Evolutionary conservation across 2,329 filamentous ascomycete species (phyloP), one percentile per base, ranked within the genome.

Genomic region (Coccinonectria pachysandricola): DNA sequence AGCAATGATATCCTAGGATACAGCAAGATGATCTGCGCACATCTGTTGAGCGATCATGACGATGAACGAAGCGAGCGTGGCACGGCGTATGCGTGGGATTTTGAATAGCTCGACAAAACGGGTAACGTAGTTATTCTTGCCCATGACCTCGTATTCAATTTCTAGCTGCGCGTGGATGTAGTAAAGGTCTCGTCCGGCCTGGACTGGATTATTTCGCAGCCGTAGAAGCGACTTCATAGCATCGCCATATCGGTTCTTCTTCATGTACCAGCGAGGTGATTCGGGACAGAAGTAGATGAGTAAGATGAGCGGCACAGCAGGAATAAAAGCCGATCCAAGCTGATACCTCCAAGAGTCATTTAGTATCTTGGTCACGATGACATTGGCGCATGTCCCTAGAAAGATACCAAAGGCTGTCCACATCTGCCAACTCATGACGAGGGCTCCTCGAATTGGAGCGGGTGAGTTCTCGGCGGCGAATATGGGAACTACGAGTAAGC

Each of bases 391-490:
- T 26, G 68, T 77, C 15, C 75, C 75, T 10, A 74, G 53, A 39
- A 73, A 65, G 36, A 75, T 75, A 23, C 71, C 71, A 43, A 75
- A 71, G 2, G 67, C 66, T 3, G 66, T 75, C 71, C 74, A 79
- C 52, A 79, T 59, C 54, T 87, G 58, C 81, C 82, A 88, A 36
- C 75, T 76, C 81, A 88, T 88, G 36, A 87, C 80, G 11, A 91
- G 62, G 6, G 78, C 80, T 37, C 80, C 79, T 47, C 80, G 71
- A 28, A 85, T 76, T 2, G 63, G 52, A 2, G 79, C 74, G 0
- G 80, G 80, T 0, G 75, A 70, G 30, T 73, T 81, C 51, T 87
- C 81, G 3, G 81, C 80, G 0, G 79, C 75, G 42, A 82, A 87
- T 15, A 87, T 75, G 0, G 82, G 81, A 2, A 84, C 78, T 24